Conservation (phyloP, 2,329 filamentous ascomycete genomes). For the Neonectria neomacrospora region DNA sequence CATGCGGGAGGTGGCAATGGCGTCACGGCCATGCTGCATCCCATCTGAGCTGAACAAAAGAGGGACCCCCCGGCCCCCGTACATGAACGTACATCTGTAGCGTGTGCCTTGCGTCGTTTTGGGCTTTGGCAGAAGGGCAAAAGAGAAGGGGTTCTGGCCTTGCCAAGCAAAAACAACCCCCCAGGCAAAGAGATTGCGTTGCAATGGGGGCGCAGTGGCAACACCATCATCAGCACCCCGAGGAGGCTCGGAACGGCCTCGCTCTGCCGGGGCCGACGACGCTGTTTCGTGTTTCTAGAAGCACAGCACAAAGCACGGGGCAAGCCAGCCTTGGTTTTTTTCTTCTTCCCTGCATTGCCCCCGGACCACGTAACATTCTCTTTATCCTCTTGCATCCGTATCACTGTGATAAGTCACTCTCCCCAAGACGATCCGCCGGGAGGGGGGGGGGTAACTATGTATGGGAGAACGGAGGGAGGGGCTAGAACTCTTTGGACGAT, state of each 20-base stretch:
- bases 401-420: neutral
- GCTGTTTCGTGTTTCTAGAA: conserved; percentile 16
- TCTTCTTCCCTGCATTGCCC: neutral
- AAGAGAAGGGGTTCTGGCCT: neutral
- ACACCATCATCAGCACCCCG: conserved; percentile 23
- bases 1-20: conserved; percentile 32
- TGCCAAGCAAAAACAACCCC: conserved; percentile 10
- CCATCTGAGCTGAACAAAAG: conserved; percentile 39
- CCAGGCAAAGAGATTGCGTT: conserved; percentile 38
- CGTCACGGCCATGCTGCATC: conserved; percentile 33
- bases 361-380: neutral
- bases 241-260: neutral
- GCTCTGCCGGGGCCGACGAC: neutral
- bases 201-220: conserved; percentile 39
- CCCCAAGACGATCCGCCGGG: neutral
- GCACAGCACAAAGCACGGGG: neutral
- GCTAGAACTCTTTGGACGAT: conserved; percentile 1
- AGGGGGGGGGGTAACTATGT: neutral
- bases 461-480: neutral
- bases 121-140: neutral
- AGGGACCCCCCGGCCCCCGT: conserved; percentile 8
- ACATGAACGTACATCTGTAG: conserved; percentile 27
- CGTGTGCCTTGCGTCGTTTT: conserved; percentile 7
- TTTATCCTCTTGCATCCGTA: neutral
- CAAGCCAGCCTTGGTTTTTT: neutral